Base-by-base conservation (phyloP, 1,284 basidiomycete genomes). In the Singerocomus inundabilis region DNA sequence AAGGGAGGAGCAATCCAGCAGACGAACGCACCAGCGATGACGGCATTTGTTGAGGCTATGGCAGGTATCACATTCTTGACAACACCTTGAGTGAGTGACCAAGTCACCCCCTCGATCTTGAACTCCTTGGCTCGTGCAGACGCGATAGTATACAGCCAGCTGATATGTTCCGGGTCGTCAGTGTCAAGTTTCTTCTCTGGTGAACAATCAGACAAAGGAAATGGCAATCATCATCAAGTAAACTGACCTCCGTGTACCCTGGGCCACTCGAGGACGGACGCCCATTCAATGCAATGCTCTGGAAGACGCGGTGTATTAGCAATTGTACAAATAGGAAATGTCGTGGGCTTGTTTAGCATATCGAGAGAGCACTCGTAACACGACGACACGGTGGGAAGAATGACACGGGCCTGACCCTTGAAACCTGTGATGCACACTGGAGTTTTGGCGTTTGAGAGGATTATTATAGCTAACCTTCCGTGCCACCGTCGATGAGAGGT, bases 281-380 rank as follows among this genome's bases (percentile, higher is more conserved):
- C 97, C 96, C 97, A 99, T 71, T 99, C 97, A 65, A 99, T 98
- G 66, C 97, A 99, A 67, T 99, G 97, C 68, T 99, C 97, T 4
- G 97, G 97, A 29, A 99, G 76, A 50, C 97, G 88, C 15, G 97
- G 97, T 0, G 97, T 99, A 65, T 99, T 99, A 50, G 97, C 97
- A 56, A 99, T 98, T 2, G 97, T 99, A 69, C 97, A 99, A 56
- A 99, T 98, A 1, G 97, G 97, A 68, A 95, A 99, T 6, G 89
- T 88, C 32, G 94, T 98, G 6, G 91, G 96, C 55, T 97, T 97
- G 68, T 96, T 98, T 44, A 98, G 82, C 91, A 99, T 97, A 67
- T 98, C 95, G 44, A 99, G 84, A 3, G 92, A 93, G 68, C 97
- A 99, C 70, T 99, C 97, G 65, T 99, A 99, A 69, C 97, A 99